Evolutionary conservation across 208 protist genomes (phyloP), one percentile per base, ranked within the genome.

Genomic region (Leishmania lainsoni): DNA sequence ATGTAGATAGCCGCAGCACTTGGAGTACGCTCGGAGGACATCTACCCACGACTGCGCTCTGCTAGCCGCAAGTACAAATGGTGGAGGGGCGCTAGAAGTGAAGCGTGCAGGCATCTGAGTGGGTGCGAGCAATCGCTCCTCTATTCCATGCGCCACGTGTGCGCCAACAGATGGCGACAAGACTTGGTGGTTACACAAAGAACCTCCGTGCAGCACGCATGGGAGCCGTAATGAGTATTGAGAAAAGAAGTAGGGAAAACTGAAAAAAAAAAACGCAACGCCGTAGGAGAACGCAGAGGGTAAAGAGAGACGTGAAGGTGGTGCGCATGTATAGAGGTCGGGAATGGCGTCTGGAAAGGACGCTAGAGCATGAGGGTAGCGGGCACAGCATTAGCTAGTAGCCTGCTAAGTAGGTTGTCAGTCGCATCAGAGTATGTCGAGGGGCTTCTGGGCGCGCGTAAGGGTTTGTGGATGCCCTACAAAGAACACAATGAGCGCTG

Each of bases 1-100:
- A 6, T 78, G 77, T 14, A 96, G 80, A 49, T 89, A 51, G 5
- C 70, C 75, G 59, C 85, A 90, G 51, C 86, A 93, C 32, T 76
- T 75, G 12, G 72, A 52, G 80, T 96, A 96, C 3, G 83, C 81
- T 5, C 81, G 69, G 42, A 97, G 86, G 16, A 95, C 92, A 42
- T 96, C 87, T 14, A 81, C 85, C 93, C 94, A 97, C 16, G 91
- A 90, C 29, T 80, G 56, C 35, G 89, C 87, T 17, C 79, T 85
- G 22, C 84, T 87, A 26, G 91, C 84, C 10, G 93, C 94, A 4
- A 93, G 85, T 8, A 97, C 58, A 1, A 96, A 81, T n/a, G 94
- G 94, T 56, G 89, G 85, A 0, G 78, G 79, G 5, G 77, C 81
- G 61, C 68, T 69, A 59, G 76, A 71, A 6, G 20, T 35, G 29